Base-by-base conservation (phyloP, 192 early-diverging fungal genomes). In the Rhizoclosmatium sp. region DNA sequence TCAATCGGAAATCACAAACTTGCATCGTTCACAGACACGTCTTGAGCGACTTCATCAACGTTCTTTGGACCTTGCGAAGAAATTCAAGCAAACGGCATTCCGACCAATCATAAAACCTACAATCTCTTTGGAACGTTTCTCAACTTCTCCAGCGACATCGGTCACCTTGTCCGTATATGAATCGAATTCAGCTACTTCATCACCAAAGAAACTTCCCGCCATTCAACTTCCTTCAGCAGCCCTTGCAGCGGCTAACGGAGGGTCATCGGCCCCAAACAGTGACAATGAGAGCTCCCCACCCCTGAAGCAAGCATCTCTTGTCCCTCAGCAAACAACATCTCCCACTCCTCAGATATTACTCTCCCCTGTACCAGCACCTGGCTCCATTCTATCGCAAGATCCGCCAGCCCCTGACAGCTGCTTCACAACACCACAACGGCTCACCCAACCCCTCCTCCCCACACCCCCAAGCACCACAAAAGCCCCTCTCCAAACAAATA, bases 401-500 rank as follows among this genome's bases (percentile, higher is more conserved):
- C 9, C 62, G 9, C 9, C 40, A 9, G 62, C 62, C n/a, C 21
- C n/a, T 31, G 21, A 12, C 10, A 19, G 16, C 40, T 23, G 10
- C 21, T 65, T 41, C 40, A 9, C 23, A 12, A n/a, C 62, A 10
- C 62, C 40, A 10, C 14, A 9, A 31, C 62, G 40, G 0, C 62
- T 19, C 9, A n/a, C 62, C 0, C 21, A 21, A 58, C 14, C 62
- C 62, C 14, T 23, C 21, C 23, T 65, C 40, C 62, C 62, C n/a
- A 65, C 62, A 10, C 62, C 62, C 0, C 62, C 62, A n/a, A 65
- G 16, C 62, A 65, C 62, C 40, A 41, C 40, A 9, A 65, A 65
- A 65, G n/a, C 40, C n/a, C 40, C 9, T 12, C n/a, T 12, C 40
- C n/a, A 12, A 9, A 65, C 40, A 10, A 31, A 12, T 12, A 65